These are phyloP conservation scores for Blastobotrys elegans DNA, from an alignment of 1,139 yeast genomes.

Conservation along the genomic window DNA sequence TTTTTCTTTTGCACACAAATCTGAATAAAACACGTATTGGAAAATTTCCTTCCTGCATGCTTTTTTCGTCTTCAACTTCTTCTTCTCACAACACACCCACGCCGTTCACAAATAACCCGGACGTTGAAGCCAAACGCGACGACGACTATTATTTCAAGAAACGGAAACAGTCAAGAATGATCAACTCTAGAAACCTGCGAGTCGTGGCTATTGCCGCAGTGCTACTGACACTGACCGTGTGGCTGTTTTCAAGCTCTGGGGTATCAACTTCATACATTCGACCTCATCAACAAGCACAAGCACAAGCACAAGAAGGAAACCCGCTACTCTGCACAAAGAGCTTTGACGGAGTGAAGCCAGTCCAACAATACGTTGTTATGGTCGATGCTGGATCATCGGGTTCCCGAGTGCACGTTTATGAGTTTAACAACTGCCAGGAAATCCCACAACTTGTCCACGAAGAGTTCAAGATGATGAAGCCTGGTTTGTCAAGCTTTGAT, in stretches of 20 bases:
- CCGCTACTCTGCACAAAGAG: constrained; percentile 32
- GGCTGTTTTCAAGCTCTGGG: constrained; percentile 6
- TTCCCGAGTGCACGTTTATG: constrained; percentile 89
- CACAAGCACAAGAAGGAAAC: constrained; percentile 3
- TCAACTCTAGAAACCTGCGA: constrained; percentile 9
- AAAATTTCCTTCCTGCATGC: neutral
- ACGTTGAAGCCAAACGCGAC: constrained; percentile 10
- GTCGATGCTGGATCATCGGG: constrained; percentile 98
- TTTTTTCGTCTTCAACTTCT: constrained; percentile 4
- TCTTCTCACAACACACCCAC: neutral
- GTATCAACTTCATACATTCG: neutral
- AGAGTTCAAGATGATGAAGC: constrained; percentile 81
- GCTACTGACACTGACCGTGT: constrained; percentile 8
- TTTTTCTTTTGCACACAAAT: too few relatives aligned
- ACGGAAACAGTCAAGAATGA: constrained; percentile 4
- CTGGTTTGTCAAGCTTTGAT: constrained; percentile 85
- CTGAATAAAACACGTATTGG: too few relatives aligned
- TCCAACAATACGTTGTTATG: constrained; percentile 69
- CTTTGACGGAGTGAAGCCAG: constrained; percentile 35
- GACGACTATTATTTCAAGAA: constrained; percentile 12
- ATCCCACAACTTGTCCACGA: constrained; percentile 80
- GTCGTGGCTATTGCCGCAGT: constrained; percentile 10
- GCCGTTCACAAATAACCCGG: neutral
- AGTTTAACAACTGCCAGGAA: constrained; percentile 73
- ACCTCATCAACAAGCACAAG: neutral